Base-by-base conservation (phyloP, 179 eudicot genomes). In the Drosera spatulata region DNA sequence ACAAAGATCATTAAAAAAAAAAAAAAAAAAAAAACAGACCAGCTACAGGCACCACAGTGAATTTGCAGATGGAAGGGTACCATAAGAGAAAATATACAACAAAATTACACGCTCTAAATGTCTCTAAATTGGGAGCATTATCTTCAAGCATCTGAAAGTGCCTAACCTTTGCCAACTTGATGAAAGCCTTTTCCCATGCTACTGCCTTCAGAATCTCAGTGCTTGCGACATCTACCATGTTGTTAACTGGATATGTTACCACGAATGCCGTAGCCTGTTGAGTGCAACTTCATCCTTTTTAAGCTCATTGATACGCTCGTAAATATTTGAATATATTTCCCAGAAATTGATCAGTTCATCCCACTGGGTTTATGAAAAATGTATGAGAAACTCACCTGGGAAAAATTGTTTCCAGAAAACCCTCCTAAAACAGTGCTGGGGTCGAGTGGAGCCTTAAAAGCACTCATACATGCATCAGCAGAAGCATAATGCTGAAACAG, bases 361-460 rank as follows among this genome's bases (percentile, higher is more conserved):
- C 14, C 38, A 14, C 46, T 58, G 12, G 3, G 7, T 11, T 51
- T 10, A 56, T 39, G 43, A 14, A 33, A 43, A 7, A 12, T 41
- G 59, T 59, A 40, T 13, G 50, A 56, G 51, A 44, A 50, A 46
- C 74, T 66, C 72, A 89, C 97, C 97, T 89, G 88, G 7, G 88
- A 80, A 74, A 68, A 93, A 69, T 86, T 89, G 67, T 82, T 89
- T 38, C 95, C 95, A 10, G 83, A 70, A 73, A 81, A 93, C 59
- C 99, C 99, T 63, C 99, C 99, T 56, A 93, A 75, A 40, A 82
- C 85, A 22, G 91, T 82, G 80, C 94, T 89, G 68, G 99, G 99
- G 68, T 93, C 99, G 69, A 93, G 87, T 53, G 99, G 99, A 45
- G 75, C 99, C 82, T 89, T 81, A 71, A 93, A 93, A 56, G 99